Percentiles rank a stretch among this genome's conserved stretches.
phyloP scores from a whole-genome alignment of 208 protist genomes.

The Trichomonas gallinae region DNA sequence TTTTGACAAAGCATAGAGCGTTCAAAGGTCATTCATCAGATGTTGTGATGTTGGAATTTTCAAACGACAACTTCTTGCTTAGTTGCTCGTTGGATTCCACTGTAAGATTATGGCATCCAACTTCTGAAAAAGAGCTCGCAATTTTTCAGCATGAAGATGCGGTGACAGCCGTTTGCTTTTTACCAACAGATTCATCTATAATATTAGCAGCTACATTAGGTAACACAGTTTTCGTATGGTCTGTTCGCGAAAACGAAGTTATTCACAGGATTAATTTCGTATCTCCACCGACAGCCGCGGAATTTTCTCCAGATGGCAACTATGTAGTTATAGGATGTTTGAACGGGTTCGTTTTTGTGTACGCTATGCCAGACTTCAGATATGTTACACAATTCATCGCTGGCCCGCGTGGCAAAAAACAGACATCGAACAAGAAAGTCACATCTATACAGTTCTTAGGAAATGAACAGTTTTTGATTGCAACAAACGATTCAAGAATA shows the following conservation, averaged over 20 bases:
- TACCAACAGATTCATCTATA: neutral
- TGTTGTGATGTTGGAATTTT: neutral
- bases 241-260: neutral
- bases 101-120: neutral
- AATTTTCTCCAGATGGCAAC: neutral
- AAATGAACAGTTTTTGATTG: neutral
- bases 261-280: neutral
- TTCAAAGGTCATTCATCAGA: neutral
- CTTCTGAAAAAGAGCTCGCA: neutral
- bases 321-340: neutral
- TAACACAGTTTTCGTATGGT: neutral
- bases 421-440: neutral
- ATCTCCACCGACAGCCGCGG: neutral
- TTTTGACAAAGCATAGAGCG: neutral
- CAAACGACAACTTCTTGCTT: neutral
- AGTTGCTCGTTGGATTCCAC: neutral
- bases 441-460: neutral
- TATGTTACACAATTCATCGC: conserved; percentile 3
- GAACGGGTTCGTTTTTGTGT: neutral
- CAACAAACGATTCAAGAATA: neutral
- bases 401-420: neutral
- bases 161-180: neutral
- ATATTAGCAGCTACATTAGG: neutral
- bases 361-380: neutral
- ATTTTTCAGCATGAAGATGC: neutral